Evolutionary conservation across 2,329 filamentous ascomycete genomes (phyloP).

Genomic region (Aspergillus sp.): DNA sequence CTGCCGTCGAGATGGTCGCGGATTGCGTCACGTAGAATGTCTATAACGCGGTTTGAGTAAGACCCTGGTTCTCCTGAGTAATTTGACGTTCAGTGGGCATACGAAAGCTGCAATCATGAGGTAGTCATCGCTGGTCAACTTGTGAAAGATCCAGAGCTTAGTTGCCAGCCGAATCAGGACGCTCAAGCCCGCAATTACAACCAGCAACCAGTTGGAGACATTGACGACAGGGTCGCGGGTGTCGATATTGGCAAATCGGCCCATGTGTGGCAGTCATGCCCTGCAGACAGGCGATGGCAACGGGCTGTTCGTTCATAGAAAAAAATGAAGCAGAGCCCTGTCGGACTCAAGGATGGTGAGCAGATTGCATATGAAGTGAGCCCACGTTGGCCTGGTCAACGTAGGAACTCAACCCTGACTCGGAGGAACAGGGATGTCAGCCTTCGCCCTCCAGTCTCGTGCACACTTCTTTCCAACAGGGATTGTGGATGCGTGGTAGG

Average conservation of each 20-base stretch:
- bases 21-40: slow-evolving; percentile 16
- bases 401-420: too few relatives aligned
- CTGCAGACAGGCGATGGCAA: too few relatives aligned
- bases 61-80: not conserved
- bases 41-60: not conserved
- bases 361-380: too few relatives aligned
- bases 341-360: too few relatives aligned
- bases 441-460: too few relatives aligned
- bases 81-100: not conserved
- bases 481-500: too few relatives aligned
- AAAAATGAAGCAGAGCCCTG: too few relatives aligned
- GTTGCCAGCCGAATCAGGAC: slow-evolving; percentile 18
- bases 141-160: slow-evolving; percentile 19
- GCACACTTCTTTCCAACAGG: too few relatives aligned
- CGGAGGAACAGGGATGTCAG: too few relatives aligned
- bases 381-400: too few relatives aligned
- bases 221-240: slow-evolving; percentile 20
- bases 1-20: slow-evolving; percentile 16
- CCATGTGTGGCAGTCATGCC: slow-evolving; percentile 1
- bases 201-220: slow-evolving; percentile 20
- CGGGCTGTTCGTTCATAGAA: too few relatives aligned
- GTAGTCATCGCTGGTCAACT: slow-evolving; percentile 18
- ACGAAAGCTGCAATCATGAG: slow-evolving; percentile 18
- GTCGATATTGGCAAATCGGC: slow-evolving; percentile 16
- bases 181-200: slow-evolving; percentile 15